Evolutionary conservation across 75 land plant genomes (phyloP).

Genomic region (Adiantum capillusveneris): DNA sequence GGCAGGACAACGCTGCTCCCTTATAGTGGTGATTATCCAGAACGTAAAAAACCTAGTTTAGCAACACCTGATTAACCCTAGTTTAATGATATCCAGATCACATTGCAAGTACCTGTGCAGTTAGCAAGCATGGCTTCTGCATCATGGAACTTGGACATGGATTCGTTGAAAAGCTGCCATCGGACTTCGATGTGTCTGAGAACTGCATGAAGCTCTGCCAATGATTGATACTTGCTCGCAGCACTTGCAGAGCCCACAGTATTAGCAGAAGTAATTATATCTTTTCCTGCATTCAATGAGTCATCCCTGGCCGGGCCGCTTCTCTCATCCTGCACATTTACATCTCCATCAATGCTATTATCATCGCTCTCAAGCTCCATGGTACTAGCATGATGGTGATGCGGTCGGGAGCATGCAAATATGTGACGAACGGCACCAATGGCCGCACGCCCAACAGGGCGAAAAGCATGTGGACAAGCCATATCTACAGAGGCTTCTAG

Average conservation of each 20-base stretch:
- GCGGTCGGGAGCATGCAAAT: conserved; percentile 16
- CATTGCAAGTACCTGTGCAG: conserved; percentile 15
- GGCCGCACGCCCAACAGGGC: background rate
- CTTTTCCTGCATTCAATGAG: background rate
- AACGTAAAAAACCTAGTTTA: no score
- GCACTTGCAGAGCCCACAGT: background rate
- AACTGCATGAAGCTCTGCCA: conserved; percentile 6
- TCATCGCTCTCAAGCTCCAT: background rate
- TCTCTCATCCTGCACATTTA: background rate
- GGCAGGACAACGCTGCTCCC: no score
- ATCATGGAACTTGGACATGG: conserved; percentile 15
- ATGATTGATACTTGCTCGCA: background rate
- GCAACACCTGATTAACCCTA: no score
- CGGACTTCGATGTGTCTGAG: conserved; percentile 20
- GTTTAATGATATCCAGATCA: background rate
- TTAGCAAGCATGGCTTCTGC: conserved; percentile 23
- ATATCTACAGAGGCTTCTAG: no score
- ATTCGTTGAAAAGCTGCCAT: conserved; percentile 26
- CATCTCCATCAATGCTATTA: background rate
- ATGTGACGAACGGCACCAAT: conserved; percentile 3
- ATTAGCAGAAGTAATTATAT: background rate
- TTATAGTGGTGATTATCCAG: no score
- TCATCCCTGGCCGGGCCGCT: background rate
- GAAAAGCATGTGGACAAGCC: no score
- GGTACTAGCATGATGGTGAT: conserved; percentile 3